Evolutionary conservation across 2,329 filamentous ascomycete genomes (phyloP), one percentile per base, ranked within the genome.

Genomic region (Colletotrichum chlorophyti): DNA sequence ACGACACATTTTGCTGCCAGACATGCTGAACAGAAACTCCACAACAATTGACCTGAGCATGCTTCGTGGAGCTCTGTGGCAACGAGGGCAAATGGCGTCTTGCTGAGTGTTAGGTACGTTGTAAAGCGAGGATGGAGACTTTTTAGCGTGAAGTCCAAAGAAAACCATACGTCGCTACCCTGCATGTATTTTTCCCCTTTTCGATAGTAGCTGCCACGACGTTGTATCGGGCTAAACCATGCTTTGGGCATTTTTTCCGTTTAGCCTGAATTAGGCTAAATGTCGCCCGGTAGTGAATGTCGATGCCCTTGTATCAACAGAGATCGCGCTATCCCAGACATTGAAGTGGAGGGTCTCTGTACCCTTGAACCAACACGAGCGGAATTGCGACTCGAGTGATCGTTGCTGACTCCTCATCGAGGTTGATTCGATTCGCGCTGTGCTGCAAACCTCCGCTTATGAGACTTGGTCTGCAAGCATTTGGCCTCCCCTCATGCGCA

Each of bases 251-350:
- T 55, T 46, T 35, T n/a, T 49, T 11, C 51, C 51, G 57, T 59
- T 59, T 59, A 59, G 51, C 51, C 55, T 45, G 11, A 55, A 17
- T 40, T 27, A 55, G 55, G 55, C 51, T 59, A 49, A 59, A 49
- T 27, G 12, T 12, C 12, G 32, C 55, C 35, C 37, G 38, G 51
- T 42, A 40, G 43, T 49, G 19, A 21, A 15, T 31, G 38, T 17
- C 23, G 12, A 19, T 17, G 7, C 11, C 19, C 29, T 21, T n/a
- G 40, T 21, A 31, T 45, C 41, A n/a, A n/a, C n/a, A 40, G 21
- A 59, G 38, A 55, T 49, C 42, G 38, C 26, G 31, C 26, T 47
- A 38, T 59, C 19, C 26, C 37, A 27, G 35, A 23, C 19, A 45
- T 45, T 34, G 19, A 12, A 29, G 27, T 49, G 21, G 29, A 54